A percentile compares a stretch with the other conserved stretches of the same genome.
These are phyloP conservation scores for Calonectria pseudoturangicola DNA, from an alignment of 2,329 filamentous ascomycete species.

Conservation along the genomic window DNA sequence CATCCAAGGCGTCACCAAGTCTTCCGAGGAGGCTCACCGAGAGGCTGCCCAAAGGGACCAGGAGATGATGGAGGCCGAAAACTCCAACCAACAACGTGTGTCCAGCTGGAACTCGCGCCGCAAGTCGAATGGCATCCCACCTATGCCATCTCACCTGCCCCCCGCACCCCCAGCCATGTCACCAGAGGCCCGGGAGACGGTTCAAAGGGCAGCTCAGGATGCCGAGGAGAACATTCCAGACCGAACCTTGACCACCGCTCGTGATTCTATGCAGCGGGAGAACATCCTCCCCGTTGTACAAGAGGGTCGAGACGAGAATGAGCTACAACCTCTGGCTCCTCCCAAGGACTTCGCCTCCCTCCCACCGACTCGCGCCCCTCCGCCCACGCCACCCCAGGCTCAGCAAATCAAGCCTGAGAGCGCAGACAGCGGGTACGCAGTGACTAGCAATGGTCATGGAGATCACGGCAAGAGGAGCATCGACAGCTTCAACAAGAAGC, in stretches of 20 bases:
- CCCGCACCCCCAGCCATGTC: slow-evolving; percentile 62
- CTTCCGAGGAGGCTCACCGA: slow-evolving; percentile 86
- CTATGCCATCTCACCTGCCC: slow-evolving; percentile 68
- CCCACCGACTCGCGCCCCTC: slow-evolving; percentile 67
- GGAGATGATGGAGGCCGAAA: slow-evolving; percentile 69
- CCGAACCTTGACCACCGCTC: slow-evolving; percentile 71
- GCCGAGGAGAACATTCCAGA: slow-evolving; percentile 74
- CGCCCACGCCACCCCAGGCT: slow-evolving; percentile 60
- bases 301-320: slow-evolving; percentile 71
- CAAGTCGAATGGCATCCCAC: slow-evolving; percentile 61
- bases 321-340: slow-evolving; percentile 64
- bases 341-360: slow-evolving; percentile 60
- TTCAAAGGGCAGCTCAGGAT: slow-evolving; percentile 64
- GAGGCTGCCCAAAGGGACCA: slow-evolving; percentile 76
- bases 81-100: slow-evolving; percentile 59
- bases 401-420: slow-evolving; percentile 65
- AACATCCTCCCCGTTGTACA: slow-evolving; percentile 87
- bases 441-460: slow-evolving; percentile 58
- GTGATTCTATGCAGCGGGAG: slow-evolving; percentile 75
- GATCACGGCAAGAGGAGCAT: slow-evolving; percentile 66
- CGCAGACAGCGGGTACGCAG: slow-evolving; percentile 69
- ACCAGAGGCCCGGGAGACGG: slow-evolving; percentile 63
- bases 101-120: slow-evolving; percentile 62
- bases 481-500: slow-evolving; percentile 76
- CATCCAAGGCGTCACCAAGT: slow-evolving; percentile 93